Conservation (phyloP, 495 filamentous ascomycete genomes). For the Trichoderma virens region DNA sequence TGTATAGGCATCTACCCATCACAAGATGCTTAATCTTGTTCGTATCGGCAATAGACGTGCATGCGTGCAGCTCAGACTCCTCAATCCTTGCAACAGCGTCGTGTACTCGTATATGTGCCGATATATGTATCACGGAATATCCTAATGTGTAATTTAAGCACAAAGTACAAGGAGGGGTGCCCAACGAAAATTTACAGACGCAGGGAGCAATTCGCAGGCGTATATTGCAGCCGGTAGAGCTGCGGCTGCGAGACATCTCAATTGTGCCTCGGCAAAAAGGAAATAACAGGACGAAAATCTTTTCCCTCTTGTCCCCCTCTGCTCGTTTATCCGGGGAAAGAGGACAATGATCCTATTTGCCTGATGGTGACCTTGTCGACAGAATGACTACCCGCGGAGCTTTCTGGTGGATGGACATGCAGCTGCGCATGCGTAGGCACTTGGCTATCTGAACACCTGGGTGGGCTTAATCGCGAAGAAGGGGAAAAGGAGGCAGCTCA, state of each 20-base stretch:
- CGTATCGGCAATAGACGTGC: not conserved
- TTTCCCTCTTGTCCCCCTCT: not conserved
- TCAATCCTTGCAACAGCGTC: too few species aligned
- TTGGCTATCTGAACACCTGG: slow-evolving; percentile 2
- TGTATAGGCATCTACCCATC: not conserved
- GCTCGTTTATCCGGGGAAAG: not conserved
- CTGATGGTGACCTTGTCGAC: not conserved
- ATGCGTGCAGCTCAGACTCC: not conserved
- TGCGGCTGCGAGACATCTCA: not conserved
- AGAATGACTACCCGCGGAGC: not conserved
- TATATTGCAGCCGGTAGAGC: too few species aligned
- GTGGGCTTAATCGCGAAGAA: not conserved
- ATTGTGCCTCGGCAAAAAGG: not conserved
- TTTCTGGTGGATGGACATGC: not conserved
- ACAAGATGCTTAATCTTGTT: not conserved
- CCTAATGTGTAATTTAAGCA: too few species aligned
- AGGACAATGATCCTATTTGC: slow-evolving; percentile 1
- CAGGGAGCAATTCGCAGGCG: too few species aligned
- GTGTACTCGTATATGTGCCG: too few species aligned
- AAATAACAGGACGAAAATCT: not conserved
- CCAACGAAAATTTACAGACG: too few species aligned
- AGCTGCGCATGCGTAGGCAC: not conserved
- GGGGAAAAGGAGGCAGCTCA: not conserved
- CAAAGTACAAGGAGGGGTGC: too few species aligned
- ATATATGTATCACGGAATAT: too few species aligned